Evolutionary conservation across 176 grass and related monocot genomes (phyloP), one percentile per base, ranked within the genome.

Genomic region (Triticum timopheevii): DNA sequence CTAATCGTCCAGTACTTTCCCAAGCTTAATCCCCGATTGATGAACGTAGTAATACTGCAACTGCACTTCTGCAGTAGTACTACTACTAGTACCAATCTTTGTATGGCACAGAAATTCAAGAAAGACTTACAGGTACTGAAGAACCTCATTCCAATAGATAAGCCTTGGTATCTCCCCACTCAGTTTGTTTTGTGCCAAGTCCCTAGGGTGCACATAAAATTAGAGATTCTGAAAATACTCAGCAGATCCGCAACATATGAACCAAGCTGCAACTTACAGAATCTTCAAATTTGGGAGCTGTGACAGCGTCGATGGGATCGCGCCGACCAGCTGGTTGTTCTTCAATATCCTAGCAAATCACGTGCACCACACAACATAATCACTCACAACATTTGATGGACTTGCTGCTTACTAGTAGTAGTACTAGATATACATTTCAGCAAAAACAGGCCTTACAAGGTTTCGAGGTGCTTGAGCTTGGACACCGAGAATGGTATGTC

Each of bases 101-200:
- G 23, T 85, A 87, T 6, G 47, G 12, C 25, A 59, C 16, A 42
- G 3, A 20, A 65, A 73, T 15, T 10, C 19, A 80, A 38, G 27
- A 83, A 80, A 38, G 27, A 83, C 96, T 91, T 79, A 99, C 97
- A 99, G 19, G 83, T 99, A 99, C 25, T 97, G 97, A 65, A 99
- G 86, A 85, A 99, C 90, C 84, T 99, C 97, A 30, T 97, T 99
- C 97, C 97, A 99, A 69, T 97, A 99, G n/a, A 99, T 99, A 16
- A 99, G 90, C 72, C 94, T 91, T 13, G 97, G 94, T 68, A 99
- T 99, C 76, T 99, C 97, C 4, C 97, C 97, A 84, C 85, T 97
- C 54, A 99, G 80, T 78, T 87, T 92, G 65, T 99, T 99, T 84
- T 99, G 94, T 56, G 97, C 97, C 68, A 99, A 84, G 65, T 99